These are phyloP conservation scores for Podospora didyma DNA, from an alignment of 495 filamentous ascomycete genomes.

Conservation along the genomic window DNA sequence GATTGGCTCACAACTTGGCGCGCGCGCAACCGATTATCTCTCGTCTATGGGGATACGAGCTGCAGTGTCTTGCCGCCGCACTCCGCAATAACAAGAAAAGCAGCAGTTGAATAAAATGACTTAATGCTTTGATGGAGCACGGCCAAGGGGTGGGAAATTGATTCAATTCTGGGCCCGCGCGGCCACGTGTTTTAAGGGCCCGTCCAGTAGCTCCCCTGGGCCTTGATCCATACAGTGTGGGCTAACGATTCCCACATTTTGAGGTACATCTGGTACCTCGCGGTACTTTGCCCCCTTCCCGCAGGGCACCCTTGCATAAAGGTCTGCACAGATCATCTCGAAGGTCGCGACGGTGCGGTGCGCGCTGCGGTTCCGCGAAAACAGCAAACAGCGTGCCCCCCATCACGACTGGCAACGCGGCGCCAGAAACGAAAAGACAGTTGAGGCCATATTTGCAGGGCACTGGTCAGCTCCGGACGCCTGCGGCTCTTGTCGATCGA, in stretches of 20 bases:
- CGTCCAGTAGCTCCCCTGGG: constrained; percentile 10
- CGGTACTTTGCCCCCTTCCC: constrained; percentile 7
- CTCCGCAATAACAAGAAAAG: neutral
- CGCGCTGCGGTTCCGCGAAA: constrained; percentile 1
- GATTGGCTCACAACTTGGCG: constrained; percentile 1
- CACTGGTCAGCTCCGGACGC: too few species aligned
- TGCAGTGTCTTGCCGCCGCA: constrained; percentile 1
- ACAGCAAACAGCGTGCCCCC: too few species aligned
- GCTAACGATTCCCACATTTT: constrained; percentile 8
- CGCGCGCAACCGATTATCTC: neutral
- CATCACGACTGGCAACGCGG: too few species aligned
- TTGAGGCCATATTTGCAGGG: too few species aligned
- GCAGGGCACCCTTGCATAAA: neutral
- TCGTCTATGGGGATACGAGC: neutral
- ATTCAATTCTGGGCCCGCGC: constrained; percentile 35
- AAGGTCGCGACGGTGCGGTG: neutral
- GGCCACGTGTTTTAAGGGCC: constrained; percentile 40
- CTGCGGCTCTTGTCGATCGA: too few species aligned
- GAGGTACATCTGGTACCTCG: constrained; percentile 12
- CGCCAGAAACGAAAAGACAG: too few species aligned
- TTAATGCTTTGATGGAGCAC: constrained; percentile 12
- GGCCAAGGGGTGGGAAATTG: constrained; percentile 33
- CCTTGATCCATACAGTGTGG: neutral
- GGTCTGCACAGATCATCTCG: constrained; percentile 1
- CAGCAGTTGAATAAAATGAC: constrained; percentile 13